Percentiles rank a stretch among this genome's conserved stretches.
phyloP scores from a whole-genome alignment of 176 grass and related monocot genomes.

The Carex pumila region DNA sequence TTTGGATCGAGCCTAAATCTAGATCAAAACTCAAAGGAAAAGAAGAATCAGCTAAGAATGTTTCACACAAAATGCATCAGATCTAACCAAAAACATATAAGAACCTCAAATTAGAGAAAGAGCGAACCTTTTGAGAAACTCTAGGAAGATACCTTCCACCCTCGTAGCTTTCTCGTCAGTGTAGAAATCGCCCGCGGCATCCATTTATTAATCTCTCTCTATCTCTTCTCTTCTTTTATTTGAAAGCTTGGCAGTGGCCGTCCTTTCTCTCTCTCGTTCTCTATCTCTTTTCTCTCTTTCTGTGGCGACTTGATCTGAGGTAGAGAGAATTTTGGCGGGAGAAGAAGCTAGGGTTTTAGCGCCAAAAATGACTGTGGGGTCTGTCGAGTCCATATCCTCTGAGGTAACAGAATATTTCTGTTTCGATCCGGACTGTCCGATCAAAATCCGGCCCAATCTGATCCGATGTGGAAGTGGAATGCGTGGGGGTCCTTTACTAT shows the following conservation, averaged over 20 bases:
- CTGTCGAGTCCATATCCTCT: too few species aligned
- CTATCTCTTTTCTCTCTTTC: neutral
- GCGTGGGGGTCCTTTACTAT: too few species aligned
- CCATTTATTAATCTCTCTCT: constrained; percentile 36
- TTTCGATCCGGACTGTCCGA: too few species aligned
- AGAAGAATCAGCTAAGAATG: neutral
- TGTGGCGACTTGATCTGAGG: neutral
- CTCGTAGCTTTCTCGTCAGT: constrained; percentile 89
- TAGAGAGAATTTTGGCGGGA: constrained; percentile 16
- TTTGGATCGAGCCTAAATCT: constrained; percentile 64
- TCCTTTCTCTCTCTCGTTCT: constrained; percentile 19
- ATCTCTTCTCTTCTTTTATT: neutral
- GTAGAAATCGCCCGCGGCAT: constrained; percentile 79
- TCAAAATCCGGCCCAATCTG: too few species aligned
- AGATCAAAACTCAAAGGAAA: neutral
- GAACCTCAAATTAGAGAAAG: neutral
- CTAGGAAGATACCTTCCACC: constrained; percentile 97
- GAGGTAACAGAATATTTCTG: too few species aligned
- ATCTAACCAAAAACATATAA: neutral
- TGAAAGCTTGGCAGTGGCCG: neutral
- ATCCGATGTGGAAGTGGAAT: too few species aligned
- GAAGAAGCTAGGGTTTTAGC: constrained; percentile 5
- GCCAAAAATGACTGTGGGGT: neutral
- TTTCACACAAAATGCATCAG: neutral
- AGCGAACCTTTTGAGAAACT: constrained; percentile 83